Evolutionary conservation across 257 asterid genomes (phyloP), one percentile per base, ranked within the genome.

Genomic region (Solanum chmielewskii): DNA sequence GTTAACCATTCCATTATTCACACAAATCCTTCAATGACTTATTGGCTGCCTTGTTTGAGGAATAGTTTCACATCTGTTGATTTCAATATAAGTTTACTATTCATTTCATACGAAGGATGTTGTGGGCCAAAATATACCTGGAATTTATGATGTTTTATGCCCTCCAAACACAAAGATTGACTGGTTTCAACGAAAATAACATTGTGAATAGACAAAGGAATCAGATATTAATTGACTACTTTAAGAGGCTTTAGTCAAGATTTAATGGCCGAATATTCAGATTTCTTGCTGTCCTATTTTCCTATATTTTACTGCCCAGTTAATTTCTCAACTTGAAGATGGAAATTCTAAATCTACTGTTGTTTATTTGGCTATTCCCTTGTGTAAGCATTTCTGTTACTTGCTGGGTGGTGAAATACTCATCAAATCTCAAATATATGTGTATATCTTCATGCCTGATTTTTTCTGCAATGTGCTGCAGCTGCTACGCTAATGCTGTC

Each of bases 401-500:
- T 49, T 49, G 31, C 85, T 81, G 52, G 42, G 42, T 81, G 85
- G 70, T 49, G 12, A 14, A 47, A 49, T 29, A 11, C 59, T 27
- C 69, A 49, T 81, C 31, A 31, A 6, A 49, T 49, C 31, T 81
- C 45, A 49, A 31, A 29, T 16, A 80, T 47, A 16, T 47, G 85
- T 80, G 85, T 18, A 81, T 81, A 11, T 81, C 69, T 52, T 81
- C 85, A 7, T 45, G 14, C 70, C 45, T 85, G 20, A 69, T 37
- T 85, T 56, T 83, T 75, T 84, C 42, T 80, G 44, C 66, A 78
- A 85, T 70, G 86, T 90, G 59, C 86, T 90, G 93, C 94, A 96
- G 98, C 91, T 96, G 98, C 87, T 96, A 94, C 77, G 98, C 98
- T 47, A 96, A 96, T 92, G 94, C 92, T 83, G 98, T 96, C 87